These are phyloP conservation scores for Monilinia laxa DNA, from an alignment of 2,329 filamentous ascomycete species.

Conservation along the genomic window DNA sequence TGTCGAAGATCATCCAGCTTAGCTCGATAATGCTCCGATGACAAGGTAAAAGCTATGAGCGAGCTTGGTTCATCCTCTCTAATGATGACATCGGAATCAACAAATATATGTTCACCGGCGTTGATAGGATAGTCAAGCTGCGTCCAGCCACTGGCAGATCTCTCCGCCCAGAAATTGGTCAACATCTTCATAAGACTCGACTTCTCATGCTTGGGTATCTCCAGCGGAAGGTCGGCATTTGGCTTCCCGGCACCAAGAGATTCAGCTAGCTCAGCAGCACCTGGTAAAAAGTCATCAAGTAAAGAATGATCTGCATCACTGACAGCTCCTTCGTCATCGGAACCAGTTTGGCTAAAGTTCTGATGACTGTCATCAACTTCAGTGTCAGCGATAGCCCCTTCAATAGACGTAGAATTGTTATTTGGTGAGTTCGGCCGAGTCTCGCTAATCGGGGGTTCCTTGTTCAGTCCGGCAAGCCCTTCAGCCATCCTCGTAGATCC, in stretches of 20 bases:
- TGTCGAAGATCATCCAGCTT: slow-evolving; percentile 70
- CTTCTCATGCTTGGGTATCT: slow-evolving; percentile 89
- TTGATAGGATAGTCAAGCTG: slow-evolving; percentile 89
- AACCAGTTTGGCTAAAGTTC: slow-evolving; percentile 58
- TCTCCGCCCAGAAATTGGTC: slow-evolving; percentile 97
- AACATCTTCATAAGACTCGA: slow-evolving; percentile 92
- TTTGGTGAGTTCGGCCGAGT: slow-evolving; percentile 36
- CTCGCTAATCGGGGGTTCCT: slow-evolving; percentile 25
- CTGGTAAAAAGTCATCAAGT: slow-evolving; percentile 65
- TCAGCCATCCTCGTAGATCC: slow-evolving; percentile 36
- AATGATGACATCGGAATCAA: slow-evolving; percentile 94
- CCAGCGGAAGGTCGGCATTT: slow-evolving; percentile 60
- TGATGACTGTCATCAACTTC: slow-evolving; percentile 49
- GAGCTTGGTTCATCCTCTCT: slow-evolving; percentile 97
- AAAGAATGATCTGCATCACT: slow-evolving; percentile 73
- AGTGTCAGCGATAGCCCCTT: slow-evolving; percentile 39
- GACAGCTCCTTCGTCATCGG: slow-evolving; percentile 64
- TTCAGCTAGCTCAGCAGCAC: slow-evolving; percentile 61
- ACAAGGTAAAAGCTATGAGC: slow-evolving; percentile 87
- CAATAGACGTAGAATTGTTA: slow-evolving; percentile 34
- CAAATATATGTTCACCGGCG: slow-evolving; percentile 89
- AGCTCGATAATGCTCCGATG: slow-evolving; percentile 79
- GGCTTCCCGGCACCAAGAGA: slow-evolving; percentile 55
- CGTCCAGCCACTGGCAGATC: slow-evolving; percentile 92
- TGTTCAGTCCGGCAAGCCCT: slow-evolving; percentile 37